These are phyloP conservation scores for Barnettozyma siamensis DNA, from an alignment of 805 yeast genomes.

Conservation along the genomic window DNA sequence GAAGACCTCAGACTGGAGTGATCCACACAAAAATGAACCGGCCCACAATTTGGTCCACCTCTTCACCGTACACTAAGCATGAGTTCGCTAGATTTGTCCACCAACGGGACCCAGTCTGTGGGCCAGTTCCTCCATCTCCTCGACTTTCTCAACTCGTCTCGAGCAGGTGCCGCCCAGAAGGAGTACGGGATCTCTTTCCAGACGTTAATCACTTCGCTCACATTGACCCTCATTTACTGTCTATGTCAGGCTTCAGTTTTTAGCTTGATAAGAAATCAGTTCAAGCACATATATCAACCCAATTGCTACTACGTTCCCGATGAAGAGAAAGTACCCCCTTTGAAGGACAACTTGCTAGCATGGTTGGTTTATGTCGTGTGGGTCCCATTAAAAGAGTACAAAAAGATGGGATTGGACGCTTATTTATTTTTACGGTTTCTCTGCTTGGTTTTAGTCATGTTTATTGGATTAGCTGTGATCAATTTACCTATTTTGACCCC, in stretches of 20 bases:
- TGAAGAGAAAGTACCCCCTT: slow-evolving; percentile 32
- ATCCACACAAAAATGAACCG: no score
- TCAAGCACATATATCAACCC: slow-evolving; percentile 49
- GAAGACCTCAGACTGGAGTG: no score
- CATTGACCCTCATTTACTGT: slow-evolving; percentile 49
- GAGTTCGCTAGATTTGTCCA: slow-evolving; percentile 1
- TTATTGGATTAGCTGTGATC: slow-evolving; percentile 45
- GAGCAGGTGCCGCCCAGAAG: slow-evolving; percentile 53
- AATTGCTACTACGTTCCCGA: slow-evolving; percentile 37
- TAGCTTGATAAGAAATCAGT: slow-evolving; percentile 30
- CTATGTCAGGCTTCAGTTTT: slow-evolving; percentile 43
- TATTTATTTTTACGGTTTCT: slow-evolving; percentile 67
- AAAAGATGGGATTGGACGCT: slow-evolving; percentile 62
- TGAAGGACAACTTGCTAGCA: slow-evolving; percentile 39
- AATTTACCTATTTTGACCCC: slow-evolving; percentile 61
- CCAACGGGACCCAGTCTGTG: slow-evolving; percentile 8
- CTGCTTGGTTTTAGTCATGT: slow-evolving; percentile 43
- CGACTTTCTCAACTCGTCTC: slow-evolving; percentile 44
- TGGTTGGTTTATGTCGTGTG: slow-evolving; percentile 49
- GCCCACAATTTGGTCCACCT: neutral
- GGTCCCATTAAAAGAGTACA: slow-evolving; percentile 38
- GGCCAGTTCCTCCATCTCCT: slow-evolving; percentile 20
- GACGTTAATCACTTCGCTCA: slow-evolving; percentile 49
- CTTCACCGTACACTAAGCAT: neutral
- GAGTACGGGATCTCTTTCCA: slow-evolving; percentile 54